Percentiles rank a stretch among this genome's conserved stretches.
Evolutionary conservation across 2,329 filamentous ascomycete genomes (phyloP).

Genomic region (Hirsutella rhossiliensis): DNA sequence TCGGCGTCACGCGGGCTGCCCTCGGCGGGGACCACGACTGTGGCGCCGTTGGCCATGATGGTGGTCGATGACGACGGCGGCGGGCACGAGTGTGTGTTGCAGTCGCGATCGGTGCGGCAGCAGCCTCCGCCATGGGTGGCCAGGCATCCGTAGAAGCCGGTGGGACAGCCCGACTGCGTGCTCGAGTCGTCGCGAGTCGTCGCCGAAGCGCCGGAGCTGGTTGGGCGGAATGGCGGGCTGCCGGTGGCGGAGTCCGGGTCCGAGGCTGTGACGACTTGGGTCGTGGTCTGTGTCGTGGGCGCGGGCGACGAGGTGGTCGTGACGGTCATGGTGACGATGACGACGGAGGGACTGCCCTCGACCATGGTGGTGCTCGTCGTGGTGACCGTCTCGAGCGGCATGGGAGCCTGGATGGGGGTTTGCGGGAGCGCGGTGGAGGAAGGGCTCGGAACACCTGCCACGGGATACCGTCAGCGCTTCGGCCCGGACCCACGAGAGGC

Average conservation of each 20-base stretch:
- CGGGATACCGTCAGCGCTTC: constrained; percentile 1
- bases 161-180: constrained; percentile 52
- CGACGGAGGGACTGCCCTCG: constrained; percentile 23
- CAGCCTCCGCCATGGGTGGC: constrained; percentile 75
- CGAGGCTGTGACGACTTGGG: constrained; percentile 20
- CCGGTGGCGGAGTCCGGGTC: constrained; percentile 24
- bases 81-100: constrained; percentile 69
- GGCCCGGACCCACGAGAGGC: constrained; percentile 8
- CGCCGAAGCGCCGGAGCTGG: constrained; percentile 14
- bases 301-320: constrained; percentile 23
- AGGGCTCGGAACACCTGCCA: not conserved
- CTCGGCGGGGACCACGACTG: constrained; percentile 54
- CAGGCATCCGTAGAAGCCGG: constrained; percentile 82
- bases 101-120: constrained; percentile 79
- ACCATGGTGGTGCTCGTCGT: constrained; percentile 25
- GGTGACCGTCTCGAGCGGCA: constrained; percentile 18
- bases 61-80: constrained; percentile 43
- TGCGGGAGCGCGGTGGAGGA: not conserved
- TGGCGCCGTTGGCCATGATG: constrained; percentile 55
- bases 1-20: constrained; percentile 16
- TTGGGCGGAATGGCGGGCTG: constrained; percentile 34
- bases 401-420: not conserved
- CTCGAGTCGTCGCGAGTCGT: constrained; percentile 22
- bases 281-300: constrained; percentile 19
- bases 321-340: constrained; percentile 27